phyloP scores from a whole-genome alignment of 2,329 filamentous ascomycete genomes.

The Xylaria sp. region DNA sequence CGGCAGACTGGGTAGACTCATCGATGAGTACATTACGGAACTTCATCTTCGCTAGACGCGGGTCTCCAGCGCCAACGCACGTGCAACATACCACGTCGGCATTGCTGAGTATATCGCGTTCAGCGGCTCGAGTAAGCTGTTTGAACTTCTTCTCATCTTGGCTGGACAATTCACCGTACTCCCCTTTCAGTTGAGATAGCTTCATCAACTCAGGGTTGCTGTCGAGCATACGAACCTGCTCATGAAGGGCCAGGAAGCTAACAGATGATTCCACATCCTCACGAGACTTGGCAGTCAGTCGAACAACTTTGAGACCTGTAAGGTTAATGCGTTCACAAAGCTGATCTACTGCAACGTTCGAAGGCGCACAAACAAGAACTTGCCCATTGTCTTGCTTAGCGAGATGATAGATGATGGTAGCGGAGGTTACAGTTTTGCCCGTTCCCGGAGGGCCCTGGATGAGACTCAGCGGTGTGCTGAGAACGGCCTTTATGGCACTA shows the following conservation, averaged over 20 bases:
- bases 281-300: slow-evolving; percentile 96
- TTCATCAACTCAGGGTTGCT: slow-evolving; percentile 93
- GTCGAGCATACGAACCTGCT: slow-evolving; percentile 97
- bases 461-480: slow-evolving; percentile 90
- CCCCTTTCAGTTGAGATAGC: slow-evolving; percentile 88
- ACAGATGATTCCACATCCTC: slow-evolving; percentile 99
- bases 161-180: slow-evolving; percentile 88
- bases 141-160: slow-evolving; percentile 99
- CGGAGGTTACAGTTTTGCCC: slow-evolving; percentile 97
- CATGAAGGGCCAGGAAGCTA: slow-evolving; percentile 90
- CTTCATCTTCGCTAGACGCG: slow-evolving; percentile 93
- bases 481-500: slow-evolving; percentile 91
- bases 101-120: slow-evolving; percentile 92
- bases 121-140: slow-evolving; percentile 88
- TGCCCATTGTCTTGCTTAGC: slow-evolving; percentile 94
- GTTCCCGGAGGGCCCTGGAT: slow-evolving; percentile 98
- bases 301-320: slow-evolving; percentile 94
- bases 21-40: slow-evolving; percentile 98
- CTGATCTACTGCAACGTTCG: slow-evolving; percentile 97
- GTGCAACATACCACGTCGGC: slow-evolving; percentile 99
- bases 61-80: slow-evolving; percentile 95
- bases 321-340: slow-evolving; percentile 95
- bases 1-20: slow-evolving; percentile 96
- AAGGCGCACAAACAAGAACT: slow-evolving; percentile 94
- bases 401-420: slow-evolving; percentile 97